These are phyloP conservation scores for Borovskyia barvae DNA, from an alignment of 208 protist genomes.

Conservation along the genomic window DNA sequence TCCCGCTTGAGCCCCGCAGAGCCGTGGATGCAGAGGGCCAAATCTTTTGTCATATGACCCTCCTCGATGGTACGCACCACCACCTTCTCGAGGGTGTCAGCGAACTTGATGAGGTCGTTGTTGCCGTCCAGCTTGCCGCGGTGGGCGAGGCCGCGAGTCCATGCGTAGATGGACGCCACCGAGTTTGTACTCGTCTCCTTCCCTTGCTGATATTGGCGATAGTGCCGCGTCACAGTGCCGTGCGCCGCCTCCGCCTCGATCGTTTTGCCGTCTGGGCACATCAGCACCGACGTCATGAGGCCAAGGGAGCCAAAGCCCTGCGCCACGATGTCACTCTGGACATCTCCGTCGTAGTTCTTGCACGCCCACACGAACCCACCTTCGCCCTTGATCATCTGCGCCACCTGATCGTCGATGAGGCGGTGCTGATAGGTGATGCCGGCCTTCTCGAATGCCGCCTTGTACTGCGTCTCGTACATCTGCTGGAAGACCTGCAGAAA, in stretches of 20 bases:
- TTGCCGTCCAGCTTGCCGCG: slow-evolving; percentile 96
- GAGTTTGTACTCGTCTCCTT: slow-evolving; percentile 97
- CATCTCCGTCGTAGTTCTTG: slow-evolving; percentile 99
- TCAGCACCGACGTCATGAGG: slow-evolving; percentile 98
- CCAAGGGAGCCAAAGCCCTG: slow-evolving; percentile 97
- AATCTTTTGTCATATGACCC: slow-evolving; percentile 98
- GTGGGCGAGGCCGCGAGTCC: slow-evolving; percentile 95
- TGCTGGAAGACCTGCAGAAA: slow-evolving; percentile 96
- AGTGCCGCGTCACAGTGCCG: slow-evolving; percentile 98
- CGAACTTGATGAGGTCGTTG: slow-evolving; percentile 86
- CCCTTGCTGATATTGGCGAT: slow-evolving; percentile 95
- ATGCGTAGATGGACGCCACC: slow-evolving; percentile 98
- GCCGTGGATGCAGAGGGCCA: slow-evolving; percentile 94
- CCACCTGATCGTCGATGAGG: slow-evolving; percentile 98
- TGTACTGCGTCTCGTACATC: slow-evolving; percentile 92
- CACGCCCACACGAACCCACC: slow-evolving; percentile 97
- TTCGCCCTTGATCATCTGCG: slow-evolving; percentile 91
- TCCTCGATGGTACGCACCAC: slow-evolving; percentile 92
- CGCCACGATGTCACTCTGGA: slow-evolving; percentile 97
- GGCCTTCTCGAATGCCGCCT: slow-evolving; percentile 77
- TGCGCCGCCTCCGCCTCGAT: slow-evolving; percentile 98
- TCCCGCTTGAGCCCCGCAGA: slow-evolving; percentile 65
- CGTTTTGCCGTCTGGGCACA: slow-evolving; percentile 96
- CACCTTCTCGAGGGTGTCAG: slow-evolving; percentile 82
- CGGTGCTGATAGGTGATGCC: slow-evolving; percentile 95